Evolutionary conservation across 352 stramenopile genomes (phyloP).

Genomic region (Phytophthora chlamydospora): DNA sequence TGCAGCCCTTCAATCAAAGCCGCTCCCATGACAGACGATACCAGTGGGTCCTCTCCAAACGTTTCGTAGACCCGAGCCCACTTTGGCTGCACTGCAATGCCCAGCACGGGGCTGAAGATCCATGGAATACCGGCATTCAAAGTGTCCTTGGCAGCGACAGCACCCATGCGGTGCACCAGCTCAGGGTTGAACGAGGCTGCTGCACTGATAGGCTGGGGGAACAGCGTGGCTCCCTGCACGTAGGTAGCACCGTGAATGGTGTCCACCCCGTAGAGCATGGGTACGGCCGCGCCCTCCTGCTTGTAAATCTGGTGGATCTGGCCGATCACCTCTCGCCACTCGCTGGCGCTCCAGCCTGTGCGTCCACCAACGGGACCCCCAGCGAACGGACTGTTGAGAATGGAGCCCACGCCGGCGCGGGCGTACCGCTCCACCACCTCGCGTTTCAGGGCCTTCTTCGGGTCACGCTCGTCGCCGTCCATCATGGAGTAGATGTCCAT

Average conservation of each 20-base stretch:
- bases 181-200: constrained; percentile 90
- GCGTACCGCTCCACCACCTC: constrained; percentile 66
- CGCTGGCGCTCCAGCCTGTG: constrained; percentile 66
- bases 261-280: constrained; percentile 90
- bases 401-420: constrained; percentile 80
- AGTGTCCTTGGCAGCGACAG: constrained; percentile 86
- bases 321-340: constrained; percentile 67
- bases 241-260: constrained; percentile 93
- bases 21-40: constrained; percentile 73
- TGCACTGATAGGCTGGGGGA: constrained; percentile 87
- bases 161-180: constrained; percentile 73
- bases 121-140: constrained; percentile 88
- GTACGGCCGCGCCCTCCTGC: constrained; percentile 52
- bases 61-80: constrained; percentile 94
- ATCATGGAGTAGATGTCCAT: constrained; percentile 90
- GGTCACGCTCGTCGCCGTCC: constrained; percentile 57
- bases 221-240: constrained; percentile 80
- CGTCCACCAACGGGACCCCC: constrained; percentile 48
- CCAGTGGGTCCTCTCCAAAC: constrained; percentile 91
- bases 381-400: constrained; percentile 84
- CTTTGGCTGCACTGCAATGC: constrained; percentile 76
- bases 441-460: constrained; percentile 53
- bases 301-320: constrained; percentile 81
- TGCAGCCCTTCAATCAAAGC: constrained; percentile 87
- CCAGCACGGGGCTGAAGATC: constrained; percentile 92